phyloP scores from a whole-genome alignment of 768 basidiomycete genomes.

The Lentinula raphanica region DNA sequence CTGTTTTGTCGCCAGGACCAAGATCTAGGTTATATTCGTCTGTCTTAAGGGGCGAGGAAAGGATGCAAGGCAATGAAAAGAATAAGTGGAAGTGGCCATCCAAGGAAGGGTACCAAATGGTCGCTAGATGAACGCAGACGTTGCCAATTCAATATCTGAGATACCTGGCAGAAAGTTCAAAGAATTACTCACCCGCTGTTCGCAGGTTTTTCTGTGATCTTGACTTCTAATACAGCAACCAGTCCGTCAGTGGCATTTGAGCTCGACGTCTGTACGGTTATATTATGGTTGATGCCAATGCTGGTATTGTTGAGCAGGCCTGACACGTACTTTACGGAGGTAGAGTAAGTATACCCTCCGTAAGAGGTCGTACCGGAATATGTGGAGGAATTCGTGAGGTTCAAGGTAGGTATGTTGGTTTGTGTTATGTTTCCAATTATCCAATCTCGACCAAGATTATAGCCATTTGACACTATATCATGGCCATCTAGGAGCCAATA shows the following conservation, averaged over 20 bases:
- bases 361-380: slow-evolving; percentile 61
- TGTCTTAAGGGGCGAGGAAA: background rate
- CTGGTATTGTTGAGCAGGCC: slow-evolving; percentile 70
- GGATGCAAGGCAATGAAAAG: background rate
- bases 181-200: slow-evolving; percentile 7
- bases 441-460: slow-evolving; percentile 82
- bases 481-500: slow-evolving; percentile 40
- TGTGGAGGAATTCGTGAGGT: slow-evolving; percentile 52
- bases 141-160: background rate
- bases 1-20: slow-evolving; percentile 4
- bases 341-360: slow-evolving; percentile 70
- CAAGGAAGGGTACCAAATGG: background rate
- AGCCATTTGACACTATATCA: slow-evolving; percentile 73
- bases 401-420: slow-evolving; percentile 36
- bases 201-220: slow-evolving; percentile 42
- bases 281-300: slow-evolving; percentile 63
- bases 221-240: slow-evolving; percentile 73
- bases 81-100: slow-evolving; percentile 5
- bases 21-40: background rate
- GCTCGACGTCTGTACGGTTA: slow-evolving; percentile 42
- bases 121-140: background rate
- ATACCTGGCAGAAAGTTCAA: background rate
- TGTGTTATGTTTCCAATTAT: slow-evolving; percentile 79
- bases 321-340: slow-evolving; percentile 59
- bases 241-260: slow-evolving; percentile 75